phyloP scores from a whole-genome alignment of 306 rosid species.

The Styphnolobium japonicum region DNA sequence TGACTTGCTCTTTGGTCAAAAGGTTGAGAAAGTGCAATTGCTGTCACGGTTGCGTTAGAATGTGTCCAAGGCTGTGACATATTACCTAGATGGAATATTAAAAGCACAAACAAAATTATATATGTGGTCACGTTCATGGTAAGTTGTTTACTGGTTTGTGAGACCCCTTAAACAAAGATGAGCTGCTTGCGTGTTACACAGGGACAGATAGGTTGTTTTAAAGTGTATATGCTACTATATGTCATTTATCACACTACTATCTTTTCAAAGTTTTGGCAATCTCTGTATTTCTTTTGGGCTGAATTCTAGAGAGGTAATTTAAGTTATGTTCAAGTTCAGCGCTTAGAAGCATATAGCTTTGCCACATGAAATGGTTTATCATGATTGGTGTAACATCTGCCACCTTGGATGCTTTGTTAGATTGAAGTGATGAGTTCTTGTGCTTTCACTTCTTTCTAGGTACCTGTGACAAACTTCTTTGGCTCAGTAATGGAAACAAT shows the following conservation, averaged over 20 bases:
- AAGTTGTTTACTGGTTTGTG: neutral
- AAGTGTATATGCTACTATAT: neutral
- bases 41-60: too few species aligned
- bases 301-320: neutral
- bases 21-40: too few species aligned
- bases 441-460: slow-evolving; percentile 47
- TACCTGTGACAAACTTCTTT: slow-evolving; percentile 90
- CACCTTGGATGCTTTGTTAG: neutral
- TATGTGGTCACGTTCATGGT: neutral
- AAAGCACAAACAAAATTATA: neutral
- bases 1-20: too few species aligned
- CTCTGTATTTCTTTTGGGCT: neutral
- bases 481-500: slow-evolving; percentile 93
- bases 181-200: neutral
- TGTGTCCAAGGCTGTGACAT: too few species aligned
- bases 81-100: neutral
- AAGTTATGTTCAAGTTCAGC: neutral
- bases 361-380: neutral
- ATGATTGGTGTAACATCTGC: neutral
- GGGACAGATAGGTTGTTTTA: neutral
- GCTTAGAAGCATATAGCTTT: neutral
- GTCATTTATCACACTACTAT: neutral
- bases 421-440: slow-evolving; percentile 1
- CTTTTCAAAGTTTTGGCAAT: neutral
- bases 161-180: neutral